Evolutionary conservation across 257 asterid species (phyloP).

Genomic region (Solanum boliviense): DNA sequence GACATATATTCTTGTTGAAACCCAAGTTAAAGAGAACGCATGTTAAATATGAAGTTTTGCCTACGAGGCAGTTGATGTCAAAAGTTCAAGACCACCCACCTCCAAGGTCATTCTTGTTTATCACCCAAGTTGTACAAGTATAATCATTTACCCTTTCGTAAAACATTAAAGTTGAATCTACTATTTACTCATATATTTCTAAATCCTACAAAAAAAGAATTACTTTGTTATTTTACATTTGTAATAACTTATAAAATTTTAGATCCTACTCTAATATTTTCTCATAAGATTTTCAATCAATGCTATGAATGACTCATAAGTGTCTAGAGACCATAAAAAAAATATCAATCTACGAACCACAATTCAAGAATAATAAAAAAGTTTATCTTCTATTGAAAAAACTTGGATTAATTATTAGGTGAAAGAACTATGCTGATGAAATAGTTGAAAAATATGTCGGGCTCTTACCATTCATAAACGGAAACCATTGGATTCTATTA

Average conservation of each 20-base stretch:
- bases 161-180: not conserved
- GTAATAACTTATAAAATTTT: not conserved
- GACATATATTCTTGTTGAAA: too few species aligned
- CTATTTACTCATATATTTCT: not conserved
- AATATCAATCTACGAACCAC: not conserved
- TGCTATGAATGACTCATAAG: not conserved
- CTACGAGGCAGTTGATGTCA: not conserved
- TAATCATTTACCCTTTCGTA: not conserved
- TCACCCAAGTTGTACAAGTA: not conserved
- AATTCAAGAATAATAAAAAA: not conserved
- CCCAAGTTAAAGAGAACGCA: not conserved
- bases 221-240: not conserved
- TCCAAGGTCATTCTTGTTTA: not conserved
- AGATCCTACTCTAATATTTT: not conserved
- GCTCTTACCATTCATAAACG: not conserved
- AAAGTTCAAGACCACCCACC: not conserved
- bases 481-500: not conserved
- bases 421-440: not conserved
- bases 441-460: not conserved
- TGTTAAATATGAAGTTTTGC: not conserved
- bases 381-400: not conserved
- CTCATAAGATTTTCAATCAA: not conserved
- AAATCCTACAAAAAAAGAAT: not conserved
- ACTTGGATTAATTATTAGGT: not conserved
- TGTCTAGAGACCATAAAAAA: not conserved